phyloP scores from a whole-genome alignment of 2,329 filamentous ascomycete species.

The Teratosphaeria destructans region DNA sequence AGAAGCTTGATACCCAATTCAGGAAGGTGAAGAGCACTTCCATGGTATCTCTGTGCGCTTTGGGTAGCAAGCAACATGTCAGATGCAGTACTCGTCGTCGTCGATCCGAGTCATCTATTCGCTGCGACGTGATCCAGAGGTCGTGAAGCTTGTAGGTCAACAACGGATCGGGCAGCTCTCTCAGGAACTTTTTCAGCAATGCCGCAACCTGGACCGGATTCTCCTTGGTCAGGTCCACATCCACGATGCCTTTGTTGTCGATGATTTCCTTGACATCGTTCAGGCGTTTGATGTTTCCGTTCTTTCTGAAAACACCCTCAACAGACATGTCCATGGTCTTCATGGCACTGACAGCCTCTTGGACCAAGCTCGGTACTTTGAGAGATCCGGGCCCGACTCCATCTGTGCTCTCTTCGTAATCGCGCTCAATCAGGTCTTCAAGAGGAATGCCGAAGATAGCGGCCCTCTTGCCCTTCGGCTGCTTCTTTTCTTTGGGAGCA shows the following conservation, averaged over 20 bases:
- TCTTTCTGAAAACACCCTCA: constrained; percentile 97
- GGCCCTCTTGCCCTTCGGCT: constrained; percentile 72
- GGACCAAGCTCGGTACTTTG: constrained; percentile 1
- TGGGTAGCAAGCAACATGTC: constrained; percentile 84
- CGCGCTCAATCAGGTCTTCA: constrained; percentile 80
- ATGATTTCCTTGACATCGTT: constrained; percentile 78
- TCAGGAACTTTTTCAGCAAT: constrained; percentile 85
- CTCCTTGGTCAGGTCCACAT: constrained; percentile 76
- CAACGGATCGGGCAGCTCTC: constrained; percentile 86
- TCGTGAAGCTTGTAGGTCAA: constrained; percentile 91
- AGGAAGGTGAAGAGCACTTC: constrained; percentile 94
- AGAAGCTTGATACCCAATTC: constrained; percentile 95
- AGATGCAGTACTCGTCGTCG: constrained; percentile 79
- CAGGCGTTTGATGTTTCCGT: constrained; percentile 92
- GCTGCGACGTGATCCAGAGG: constrained; percentile 82
- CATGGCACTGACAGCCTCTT: constrained; percentile 71
- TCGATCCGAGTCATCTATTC: constrained; percentile 69
- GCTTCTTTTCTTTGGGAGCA: constrained; percentile 47
- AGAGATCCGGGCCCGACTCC: constrained; percentile 59
- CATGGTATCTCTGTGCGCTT: constrained; percentile 83
- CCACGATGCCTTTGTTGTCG: constrained; percentile 74
- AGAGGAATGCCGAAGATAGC: constrained; percentile 85
- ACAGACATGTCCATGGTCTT: constrained; percentile 98
- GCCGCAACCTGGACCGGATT: constrained; percentile 90
- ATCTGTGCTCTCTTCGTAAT: constrained; percentile 94